A percentile compares a stretch with the other conserved stretches of the same genome.
Conservation (phyloP, 2,329 filamentous ascomycete species). For the Beauveria rudraprayagi region DNA sequence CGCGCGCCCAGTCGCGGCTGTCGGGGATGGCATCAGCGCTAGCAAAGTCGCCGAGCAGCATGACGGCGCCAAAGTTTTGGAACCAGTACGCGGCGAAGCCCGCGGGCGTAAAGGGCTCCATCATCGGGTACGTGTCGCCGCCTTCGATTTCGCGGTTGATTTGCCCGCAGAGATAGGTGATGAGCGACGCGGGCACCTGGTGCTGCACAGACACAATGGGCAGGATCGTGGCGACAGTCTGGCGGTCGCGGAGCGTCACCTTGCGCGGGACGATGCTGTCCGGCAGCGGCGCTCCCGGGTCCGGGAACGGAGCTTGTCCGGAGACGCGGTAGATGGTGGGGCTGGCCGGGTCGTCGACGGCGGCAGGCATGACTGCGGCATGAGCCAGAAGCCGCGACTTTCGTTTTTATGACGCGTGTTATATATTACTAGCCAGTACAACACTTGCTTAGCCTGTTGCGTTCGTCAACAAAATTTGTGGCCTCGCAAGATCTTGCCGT, state of each 20-base stretch:
- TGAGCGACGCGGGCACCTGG: conserved; percentile 66
- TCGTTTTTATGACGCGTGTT: not conserved
- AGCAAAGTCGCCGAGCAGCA: conserved; percentile 71
- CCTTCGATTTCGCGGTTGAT: conserved; percentile 86
- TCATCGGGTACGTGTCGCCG: conserved; percentile 88
- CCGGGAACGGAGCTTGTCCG: conserved; percentile 57
- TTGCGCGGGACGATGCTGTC: conserved; percentile 62
- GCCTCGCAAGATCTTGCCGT: not conserved
- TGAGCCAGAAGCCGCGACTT: not conserved
- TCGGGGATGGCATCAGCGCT: conserved; percentile 50
- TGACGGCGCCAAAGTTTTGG: conserved; percentile 79
- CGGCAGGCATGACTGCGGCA: conserved; percentile 57
- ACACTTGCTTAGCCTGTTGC: not conserved
- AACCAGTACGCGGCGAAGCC: conserved; percentile 83
- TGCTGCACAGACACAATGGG: conserved; percentile 65
- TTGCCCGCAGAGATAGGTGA: conserved; percentile 73
- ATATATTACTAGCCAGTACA: not conserved
- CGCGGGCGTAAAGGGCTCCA: conserved; percentile 63
- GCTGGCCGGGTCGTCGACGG: conserved; percentile 67
- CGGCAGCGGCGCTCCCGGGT: conserved; percentile 53
- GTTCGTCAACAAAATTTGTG: not conserved
- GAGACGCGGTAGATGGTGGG: conserved; percentile 63
- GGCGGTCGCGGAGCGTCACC: conserved; percentile 74
- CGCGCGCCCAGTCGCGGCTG: conserved; percentile 66
- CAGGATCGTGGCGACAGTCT: conserved; percentile 75